Percentiles rank a stretch among this genome's conserved stretches.
Conservation (phyloP, 345 rosid species). For the Fremontodendron californicum region DNA sequence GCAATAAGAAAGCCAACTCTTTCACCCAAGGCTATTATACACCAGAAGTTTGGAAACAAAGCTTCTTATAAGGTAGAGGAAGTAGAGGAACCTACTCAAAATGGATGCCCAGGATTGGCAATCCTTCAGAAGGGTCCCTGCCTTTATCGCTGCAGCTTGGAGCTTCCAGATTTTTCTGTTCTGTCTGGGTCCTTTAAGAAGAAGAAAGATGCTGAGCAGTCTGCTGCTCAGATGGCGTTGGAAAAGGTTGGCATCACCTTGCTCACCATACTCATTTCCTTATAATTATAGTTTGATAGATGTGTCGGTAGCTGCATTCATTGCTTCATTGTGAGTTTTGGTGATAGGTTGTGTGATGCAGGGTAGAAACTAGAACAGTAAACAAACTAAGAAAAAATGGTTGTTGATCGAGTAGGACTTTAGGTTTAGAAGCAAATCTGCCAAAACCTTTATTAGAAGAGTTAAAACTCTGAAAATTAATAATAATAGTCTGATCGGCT, state of each 20-base stretch:
- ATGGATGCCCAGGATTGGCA: conserved; percentile 79
- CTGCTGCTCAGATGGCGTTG: conserved; percentile 87
- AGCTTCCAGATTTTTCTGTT: conserved; percentile 70
- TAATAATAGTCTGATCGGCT: no score
- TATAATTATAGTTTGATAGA: not conserved
- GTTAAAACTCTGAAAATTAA: no score
- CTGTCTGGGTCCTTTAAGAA: conserved; percentile 54
- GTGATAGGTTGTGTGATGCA: not conserved
- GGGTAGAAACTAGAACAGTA: no score
- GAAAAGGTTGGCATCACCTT: conserved; percentile 45
- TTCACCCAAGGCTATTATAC: conserved; percentile 76
- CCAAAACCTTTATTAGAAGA: no score
- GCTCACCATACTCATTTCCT: not conserved
- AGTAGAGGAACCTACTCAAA: conserved; percentile 55
- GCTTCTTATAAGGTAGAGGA: conserved; percentile 67
- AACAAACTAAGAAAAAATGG: no score
- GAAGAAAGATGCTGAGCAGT: conserved; percentile 93
- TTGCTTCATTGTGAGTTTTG: not conserved
- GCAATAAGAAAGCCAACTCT: conserved; percentile 33
- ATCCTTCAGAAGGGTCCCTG: conserved; percentile 74
- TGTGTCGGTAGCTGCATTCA: not conserved
- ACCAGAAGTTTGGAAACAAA: conserved; percentile 63
- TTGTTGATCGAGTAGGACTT: no score
- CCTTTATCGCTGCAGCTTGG: conserved; percentile 69
- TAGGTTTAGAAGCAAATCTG: no score